A percentile compares a stretch with the other conserved stretches of the same genome.
Evolutionary conservation across 257 asterid species (phyloP).

Genomic region (Solanum peruvianum): DNA sequence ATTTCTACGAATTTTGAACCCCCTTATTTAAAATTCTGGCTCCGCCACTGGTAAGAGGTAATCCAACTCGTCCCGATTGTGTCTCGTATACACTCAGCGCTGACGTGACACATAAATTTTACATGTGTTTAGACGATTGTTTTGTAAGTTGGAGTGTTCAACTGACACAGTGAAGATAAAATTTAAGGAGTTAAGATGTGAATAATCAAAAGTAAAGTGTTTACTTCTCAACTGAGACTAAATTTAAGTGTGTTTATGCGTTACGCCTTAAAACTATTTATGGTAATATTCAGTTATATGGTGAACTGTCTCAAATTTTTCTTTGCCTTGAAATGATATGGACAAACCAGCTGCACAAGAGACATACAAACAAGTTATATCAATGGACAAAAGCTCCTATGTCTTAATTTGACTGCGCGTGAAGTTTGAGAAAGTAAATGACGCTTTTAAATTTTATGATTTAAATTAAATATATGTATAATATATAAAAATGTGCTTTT

Average conservation of each 20-base stretch:
- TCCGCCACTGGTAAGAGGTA: no score
- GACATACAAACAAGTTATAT: no score
- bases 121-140: background rate
- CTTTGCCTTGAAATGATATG: background rate
- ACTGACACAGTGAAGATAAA: no score
- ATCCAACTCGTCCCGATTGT: background rate
- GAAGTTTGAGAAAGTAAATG: background rate
- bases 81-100: background rate
- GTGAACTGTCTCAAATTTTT: background rate
- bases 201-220: background rate
- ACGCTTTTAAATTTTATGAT: background rate
- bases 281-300: no score
- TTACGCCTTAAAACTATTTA: background rate
- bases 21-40: no score
- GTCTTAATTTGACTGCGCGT: background rate
- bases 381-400: background rate
- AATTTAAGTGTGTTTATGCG: background rate
- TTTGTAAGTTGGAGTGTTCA: background rate
- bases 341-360: background rate
- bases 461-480: background rate
- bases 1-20: no score
- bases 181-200: background rate
- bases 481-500: background rate
- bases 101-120: background rate
- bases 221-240: accelerated